Conservation (phyloP, 306 rosid genomes). For the cucumber (Cucumis sativus) region Cucumber_9930_V3 NC_026659.2:25586001-25586500, state of each 20-base stretch:
- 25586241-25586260: constrained; percentile 95
- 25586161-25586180: not conserved
- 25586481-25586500: no score
- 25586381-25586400: no score
- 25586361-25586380: no score
- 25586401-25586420: no score
- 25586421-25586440: no score
- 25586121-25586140: no score
- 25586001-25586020: constrained; percentile 75
- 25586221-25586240: constrained; percentile 79
- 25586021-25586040: constrained; percentile 66
- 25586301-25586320: constrained; percentile 94
- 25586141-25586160: no score
- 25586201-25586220: constrained; percentile 79
- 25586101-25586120: constrained; percentile 20
- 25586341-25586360: not conserved
- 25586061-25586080: constrained; percentile 81
- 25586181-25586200: constrained; percentile 90
- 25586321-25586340: constrained; percentile 66
- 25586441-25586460: no score
- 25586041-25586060: constrained; percentile 90
- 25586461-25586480: no score
- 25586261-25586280: constrained; percentile 80
- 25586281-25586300: constrained; percentile 83
- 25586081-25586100: constrained; percentile 96